Evolutionary conservation across 495 filamentous ascomycete species (phyloP), one percentile per base, ranked within the genome.

Genomic region (Podospora fimiseda): DNA sequence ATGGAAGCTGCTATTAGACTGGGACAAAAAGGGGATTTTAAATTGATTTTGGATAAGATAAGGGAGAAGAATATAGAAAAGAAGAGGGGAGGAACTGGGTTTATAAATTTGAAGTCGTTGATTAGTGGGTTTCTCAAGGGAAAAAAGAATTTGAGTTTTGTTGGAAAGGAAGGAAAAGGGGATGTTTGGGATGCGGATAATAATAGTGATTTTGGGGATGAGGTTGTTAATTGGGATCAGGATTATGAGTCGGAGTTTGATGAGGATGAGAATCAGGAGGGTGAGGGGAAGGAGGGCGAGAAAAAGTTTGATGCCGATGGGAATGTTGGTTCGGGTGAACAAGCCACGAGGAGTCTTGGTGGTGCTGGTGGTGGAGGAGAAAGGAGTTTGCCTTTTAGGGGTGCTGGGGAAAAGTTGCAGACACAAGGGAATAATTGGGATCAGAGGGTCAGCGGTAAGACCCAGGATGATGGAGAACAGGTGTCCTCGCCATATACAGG

Each of bases 201-300:
- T 11, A 50, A 43, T 16, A 58, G 44, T 18, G 61, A 51, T 45
- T 39, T 50, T 24, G 53, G 41, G 22, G 53, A 56, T 37, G 46
- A 46, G 37, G 53, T 44, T 9, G 27, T 51, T 45, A 20, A 50
- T 39, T 30, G 23, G 15, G 27, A 50, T 50, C 36, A 50, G 33
- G 51, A 53, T 13, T 40, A n/a, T 40, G 38, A 40, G 14, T 13
- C 14, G 14, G 38, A 40, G 42, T 16, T 19, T 39, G 51, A 53
- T 19, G 27, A 45, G 42, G 48, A 38, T 24, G 42, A 19, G 13
- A 43, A 19, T n/a, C 13, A 44, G 18, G 41, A 47, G n/a, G 16
- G 39, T 18, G 48, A 24, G 43, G 27, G 37, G 19, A 40, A 40
- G 14, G 38, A 16, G 38, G 38, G 18, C 3, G 18, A 40, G 38